Base-by-base conservation (phyloP, 1,284 basidiomycete species). In the Tilletia horrida region DNA sequence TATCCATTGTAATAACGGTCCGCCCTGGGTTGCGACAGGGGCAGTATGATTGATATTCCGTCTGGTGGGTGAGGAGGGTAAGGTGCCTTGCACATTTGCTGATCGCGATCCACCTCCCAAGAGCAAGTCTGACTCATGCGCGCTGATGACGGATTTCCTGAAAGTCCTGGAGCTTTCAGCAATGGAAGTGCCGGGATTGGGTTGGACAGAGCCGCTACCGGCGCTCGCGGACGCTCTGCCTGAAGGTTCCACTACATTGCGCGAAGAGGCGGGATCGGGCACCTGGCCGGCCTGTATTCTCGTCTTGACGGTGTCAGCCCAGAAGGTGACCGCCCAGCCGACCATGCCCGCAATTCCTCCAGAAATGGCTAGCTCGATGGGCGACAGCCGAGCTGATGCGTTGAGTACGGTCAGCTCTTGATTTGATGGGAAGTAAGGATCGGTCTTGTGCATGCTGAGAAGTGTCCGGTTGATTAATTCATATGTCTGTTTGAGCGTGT, bases 301-400 rank as follows among this genome's bases (percentile, higher is more conserved):
- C 29, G 78, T 80, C 67, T 80, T 80, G 72, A 80, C 57, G 25
- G 74, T 74, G 62, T 80, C 78, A 14, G 71, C 72, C 70, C 74
- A 74, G 64, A 79, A 80, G 2, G 78, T 80, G 63, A 71, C 72
- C 2, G 77, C 29, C 78, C 78, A 80, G 1, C 68, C 77, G 4
- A 80, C 67, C 3, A 79, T 69, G 9, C 78, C 78, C 0, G 78
- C 78, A 3, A 75, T 16, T 0, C 70, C 77, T 1, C 78, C 78
- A 18, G 76, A 71, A 14, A 76, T 18, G 9, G 77, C 76, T 61
- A 78, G 67, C 35, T 78, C 76, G 2, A 70, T 13, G 8, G 55
- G 27, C 14, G 55, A 59, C 7, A 59, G 55, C 13, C 55, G 27
- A 7, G 55, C 27, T 4, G 55, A 29, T 16, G 55, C 14, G 55